Conservation (phyloP, 2,329 filamentous ascomycete genomes). For the Fusarium compactum region DNA sequence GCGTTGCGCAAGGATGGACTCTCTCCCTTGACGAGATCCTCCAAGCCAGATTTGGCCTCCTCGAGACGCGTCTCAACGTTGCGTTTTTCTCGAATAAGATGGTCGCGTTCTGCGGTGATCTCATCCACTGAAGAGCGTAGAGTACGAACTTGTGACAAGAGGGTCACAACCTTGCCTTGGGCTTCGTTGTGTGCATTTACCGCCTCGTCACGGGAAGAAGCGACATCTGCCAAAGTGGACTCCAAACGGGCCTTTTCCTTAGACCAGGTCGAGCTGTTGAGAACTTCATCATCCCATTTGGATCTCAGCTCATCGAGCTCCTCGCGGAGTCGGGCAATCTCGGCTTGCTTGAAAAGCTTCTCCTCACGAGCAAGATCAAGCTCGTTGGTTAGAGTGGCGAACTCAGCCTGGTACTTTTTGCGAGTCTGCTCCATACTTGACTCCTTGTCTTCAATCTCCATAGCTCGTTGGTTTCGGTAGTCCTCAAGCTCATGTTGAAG, state of each 20-base stretch:
- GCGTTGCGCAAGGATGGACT: constrained; percentile 91
- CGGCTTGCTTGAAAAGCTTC: constrained; percentile 84
- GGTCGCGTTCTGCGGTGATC: constrained; percentile 84
- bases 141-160: constrained; percentile 88
- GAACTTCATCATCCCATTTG: constrained; percentile 98
- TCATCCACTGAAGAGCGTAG: constrained; percentile 89
- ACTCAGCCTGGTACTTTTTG: constrained; percentile 96
- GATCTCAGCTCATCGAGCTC: constrained; percentile 94
- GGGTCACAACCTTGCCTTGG: constrained; percentile 89
- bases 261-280: constrained; percentile 97
- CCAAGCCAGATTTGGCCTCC: constrained; percentile 88
- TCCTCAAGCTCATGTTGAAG: constrained; percentile 98
- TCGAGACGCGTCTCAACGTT: constrained; percentile 85
- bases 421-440: constrained; percentile 95
- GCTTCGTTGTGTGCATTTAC: constrained; percentile 94
- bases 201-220: constrained; percentile 92
- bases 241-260: constrained; percentile 97
- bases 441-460: constrained; percentile 97
- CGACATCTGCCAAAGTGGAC: constrained; percentile 87
- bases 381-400: constrained; percentile 89
- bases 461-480: constrained; percentile 93
- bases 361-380: constrained; percentile 94
- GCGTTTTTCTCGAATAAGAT: constrained; percentile 88
- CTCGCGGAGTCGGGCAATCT: constrained; percentile 90
- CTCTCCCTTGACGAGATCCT: constrained; percentile 87